A percentile compares a stretch with the other conserved stretches of the same genome.
phyloP scores from a whole-genome alignment of 805 yeast species.

The Zygosaccharomyces bailii region DNA sequence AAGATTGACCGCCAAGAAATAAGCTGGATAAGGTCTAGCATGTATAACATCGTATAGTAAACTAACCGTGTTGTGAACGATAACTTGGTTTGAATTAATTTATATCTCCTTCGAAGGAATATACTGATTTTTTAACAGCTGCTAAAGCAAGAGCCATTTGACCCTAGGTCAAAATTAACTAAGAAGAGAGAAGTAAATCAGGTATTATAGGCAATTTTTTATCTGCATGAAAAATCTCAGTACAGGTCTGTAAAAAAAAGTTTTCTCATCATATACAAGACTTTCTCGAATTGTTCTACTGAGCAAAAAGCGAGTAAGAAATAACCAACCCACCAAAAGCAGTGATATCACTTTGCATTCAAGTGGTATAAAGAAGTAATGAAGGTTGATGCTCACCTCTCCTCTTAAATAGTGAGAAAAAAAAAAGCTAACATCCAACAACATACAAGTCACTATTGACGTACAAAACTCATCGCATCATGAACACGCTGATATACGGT shows the following conservation, averaged over 20 bases:
- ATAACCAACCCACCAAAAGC: background rate
- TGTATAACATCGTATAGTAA: slow-evolving; percentile 21
- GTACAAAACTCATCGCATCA: slow-evolving; percentile 3
- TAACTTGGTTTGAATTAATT: background rate
- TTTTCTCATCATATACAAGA: slow-evolving; percentile 32
- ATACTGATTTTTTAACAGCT: background rate
- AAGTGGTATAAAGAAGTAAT: background rate
- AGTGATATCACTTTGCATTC: background rate
- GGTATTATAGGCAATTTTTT: slow-evolving; percentile 31
- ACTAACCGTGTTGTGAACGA: slow-evolving; percentile 15
- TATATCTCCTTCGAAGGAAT: slow-evolving; percentile 7
- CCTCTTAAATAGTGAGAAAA: slow-evolving; percentile 7
- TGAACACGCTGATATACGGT: slow-evolving; percentile 3
- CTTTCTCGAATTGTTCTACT: slow-evolving; percentile 6
- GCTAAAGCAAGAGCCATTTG: no score
- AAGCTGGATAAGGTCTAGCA: slow-evolving; percentile 38
- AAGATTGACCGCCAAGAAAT: slow-evolving; percentile 99
- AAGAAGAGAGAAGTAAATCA: slow-evolving; percentile 14
- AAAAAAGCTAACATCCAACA: slow-evolving; percentile 1
- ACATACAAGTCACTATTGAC: slow-evolving; percentile 12
- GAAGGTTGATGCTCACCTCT: background rate
- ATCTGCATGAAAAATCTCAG: slow-evolving; percentile 38
- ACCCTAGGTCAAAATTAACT: background rate
- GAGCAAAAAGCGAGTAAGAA: slow-evolving; percentile 5
- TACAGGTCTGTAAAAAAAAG: slow-evolving; percentile 40